Evolutionary conservation across 2,329 filamentous ascomycete species (phyloP), one percentile per base, ranked within the genome.

Genomic region (Huntiella savannae): DNA sequence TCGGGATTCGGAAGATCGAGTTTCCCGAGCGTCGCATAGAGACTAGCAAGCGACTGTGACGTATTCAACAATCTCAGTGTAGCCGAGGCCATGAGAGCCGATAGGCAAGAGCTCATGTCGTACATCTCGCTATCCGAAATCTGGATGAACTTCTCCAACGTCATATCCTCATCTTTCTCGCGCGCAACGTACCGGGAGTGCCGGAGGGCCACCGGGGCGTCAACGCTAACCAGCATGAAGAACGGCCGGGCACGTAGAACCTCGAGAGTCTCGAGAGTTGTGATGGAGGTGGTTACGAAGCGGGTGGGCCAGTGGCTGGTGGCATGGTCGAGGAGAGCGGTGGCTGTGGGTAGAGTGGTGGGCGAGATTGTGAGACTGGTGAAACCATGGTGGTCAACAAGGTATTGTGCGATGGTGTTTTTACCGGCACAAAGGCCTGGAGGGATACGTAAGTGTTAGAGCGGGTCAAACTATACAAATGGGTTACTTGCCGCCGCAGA

Each of bases 361-460:
- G n/a, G 13, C 47, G 55, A 50, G 28, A 94, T 68, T 54, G 74
- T 70, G 48, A 95, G 71, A 40, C 75, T 74, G 50, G 73, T 76
- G 63, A 96, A 98, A 51, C 75, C 77, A 61, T 95, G 82, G 53
- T 87, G 75, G 52, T 86, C 73, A 52, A 87, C 75, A 6, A 98
- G 74, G 59, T 93, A 95, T 46, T 83, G 75, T 49, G 86, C 86
- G 53, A 96, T 83, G 7, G 85, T 84, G 58, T 77, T 79, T 66
- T 95, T 96, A 56, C 91, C 91, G 42, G 88, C 79, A 65, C 87
- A 96, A 56, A 95, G 88, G 57, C 83, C 87, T 91, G 57, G 17
- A 39, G 33, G 8, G 8, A 16, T n/a, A 11, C 5, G 8, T 7
- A 7, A 3, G 11, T 22, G 32, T 16, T 36, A 37, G 22, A 12